Conservation (phyloP, 2,329 filamentous ascomycete genomes). For the Sporothrix brasiliensis region DNA sequence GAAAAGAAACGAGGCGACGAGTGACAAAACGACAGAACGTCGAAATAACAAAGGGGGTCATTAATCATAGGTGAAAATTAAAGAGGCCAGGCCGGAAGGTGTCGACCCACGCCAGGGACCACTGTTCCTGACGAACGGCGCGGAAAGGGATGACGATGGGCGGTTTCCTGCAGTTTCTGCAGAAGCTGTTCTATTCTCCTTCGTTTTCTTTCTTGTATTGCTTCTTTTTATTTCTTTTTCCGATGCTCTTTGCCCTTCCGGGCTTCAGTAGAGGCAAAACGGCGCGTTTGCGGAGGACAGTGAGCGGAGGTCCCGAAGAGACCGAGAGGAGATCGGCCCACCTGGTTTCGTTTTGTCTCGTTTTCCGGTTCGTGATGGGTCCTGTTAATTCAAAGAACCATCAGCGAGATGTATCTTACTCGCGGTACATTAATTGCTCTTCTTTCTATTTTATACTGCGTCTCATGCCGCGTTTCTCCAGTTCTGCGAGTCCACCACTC, state of each 20-base stretch:
- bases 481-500: not conserved
- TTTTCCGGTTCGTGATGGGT: not conserved
- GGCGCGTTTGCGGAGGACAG: not conserved
- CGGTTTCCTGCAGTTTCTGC: conserved; percentile 15
- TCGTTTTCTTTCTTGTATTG: conserved; percentile 1
- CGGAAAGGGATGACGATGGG: conserved; percentile 22
- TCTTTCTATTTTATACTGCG: not conserved
- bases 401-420: too few species aligned
- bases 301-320: not conserved
- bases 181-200: not conserved
- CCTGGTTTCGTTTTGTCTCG: conserved; percentile 8
- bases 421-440: too few species aligned
- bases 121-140: not conserved
- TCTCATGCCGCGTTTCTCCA: not conserved
- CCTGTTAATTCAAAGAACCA: not conserved
- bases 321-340: conserved; percentile 1
- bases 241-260: conserved; percentile 14
- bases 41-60: not conserved
- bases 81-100: not conserved
- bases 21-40: not conserved
- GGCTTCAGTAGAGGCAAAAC: conserved; percentile 6
- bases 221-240: conserved; percentile 1
- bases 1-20: too few species aligned
- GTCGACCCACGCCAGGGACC: not conserved
- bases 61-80: not conserved